Percentiles rank a stretch among this genome's conserved stretches.
Evolutionary conservation across 106 monocot species (phyloP).

Genomic region (Alisma plantagoaquatica): DNA sequence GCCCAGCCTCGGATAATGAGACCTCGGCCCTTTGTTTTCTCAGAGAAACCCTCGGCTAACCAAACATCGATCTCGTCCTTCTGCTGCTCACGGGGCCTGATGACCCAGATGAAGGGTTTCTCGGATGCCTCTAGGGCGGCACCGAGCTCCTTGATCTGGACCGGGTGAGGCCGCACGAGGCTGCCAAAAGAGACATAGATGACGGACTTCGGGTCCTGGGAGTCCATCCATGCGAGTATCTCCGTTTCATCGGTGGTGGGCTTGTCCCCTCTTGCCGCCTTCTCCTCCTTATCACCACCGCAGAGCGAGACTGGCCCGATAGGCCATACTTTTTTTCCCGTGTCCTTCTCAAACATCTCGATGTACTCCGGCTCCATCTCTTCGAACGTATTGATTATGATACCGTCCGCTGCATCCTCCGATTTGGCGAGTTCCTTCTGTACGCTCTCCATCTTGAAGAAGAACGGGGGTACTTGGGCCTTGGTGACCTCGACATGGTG

Average conservation of each 20-base stretch:
- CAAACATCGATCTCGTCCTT: not conserved
- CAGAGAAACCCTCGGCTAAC: constrained; percentile 11
- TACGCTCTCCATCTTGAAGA: not conserved
- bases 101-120: not conserved
- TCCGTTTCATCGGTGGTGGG: constrained; percentile 6
- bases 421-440: constrained; percentile 1
- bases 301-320: constrained; percentile 28
- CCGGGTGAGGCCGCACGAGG: not conserved
- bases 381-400: constrained; percentile 28
- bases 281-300: constrained; percentile 1
- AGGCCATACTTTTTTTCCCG: constrained; percentile 26
- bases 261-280: constrained; percentile 21
- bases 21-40: constrained; percentile 1
- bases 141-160: not conserved
- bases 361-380: constrained; percentile 27
- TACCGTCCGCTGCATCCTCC: constrained; percentile 7
- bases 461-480: constrained; percentile 2
- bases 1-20: constrained; percentile 17
- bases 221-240: not conserved
- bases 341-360: constrained; percentile 2
- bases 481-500: constrained; percentile 4
- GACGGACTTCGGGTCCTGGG: constrained; percentile 4
- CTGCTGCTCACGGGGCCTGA: too few relatives aligned
- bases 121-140: constrained; percentile 1
- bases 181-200: constrained; percentile 5